These are phyloP conservation scores for Phytophthora niederhauseri DNA, from an alignment of 352 stramenopile genomes.

Conservation along the genomic window DNA sequence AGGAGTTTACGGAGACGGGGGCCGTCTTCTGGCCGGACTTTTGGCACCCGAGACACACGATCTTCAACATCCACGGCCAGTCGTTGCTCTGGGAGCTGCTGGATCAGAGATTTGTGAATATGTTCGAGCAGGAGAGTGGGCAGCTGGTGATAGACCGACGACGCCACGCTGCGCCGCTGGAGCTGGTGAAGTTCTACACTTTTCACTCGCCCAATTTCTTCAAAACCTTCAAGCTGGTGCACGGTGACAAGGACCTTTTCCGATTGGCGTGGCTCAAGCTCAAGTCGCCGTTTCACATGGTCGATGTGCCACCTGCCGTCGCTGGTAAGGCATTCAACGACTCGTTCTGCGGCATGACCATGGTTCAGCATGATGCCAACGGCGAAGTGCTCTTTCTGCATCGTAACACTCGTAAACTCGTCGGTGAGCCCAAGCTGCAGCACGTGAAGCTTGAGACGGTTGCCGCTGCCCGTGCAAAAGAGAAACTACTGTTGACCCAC, in stretches of 20 bases:
- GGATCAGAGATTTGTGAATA: constrained; percentile 50
- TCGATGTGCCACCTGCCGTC: constrained; percentile 44
- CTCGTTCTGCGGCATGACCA: constrained; percentile 59
- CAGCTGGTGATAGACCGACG: constrained; percentile 57
- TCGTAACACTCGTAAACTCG: constrained; percentile 55
- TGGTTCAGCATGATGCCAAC: constrained; percentile 51
- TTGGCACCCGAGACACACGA: constrained; percentile 62
- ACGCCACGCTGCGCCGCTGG: constrained; percentile 40
- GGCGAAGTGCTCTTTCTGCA: constrained; percentile 57
- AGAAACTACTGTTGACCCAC: constrained; percentile 18
- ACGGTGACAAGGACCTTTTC: constrained; percentile 72
- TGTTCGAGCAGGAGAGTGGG: constrained; percentile 77
- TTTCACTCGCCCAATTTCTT: constrained; percentile 46
- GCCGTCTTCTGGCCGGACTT: constrained; percentile 81
- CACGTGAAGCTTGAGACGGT: constrained; percentile 13
- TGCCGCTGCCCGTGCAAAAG: constrained; percentile 21
- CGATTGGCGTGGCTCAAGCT: constrained; percentile 63
- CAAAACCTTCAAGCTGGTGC: constrained; percentile 38
- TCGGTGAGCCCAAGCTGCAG: constrained; percentile 20
- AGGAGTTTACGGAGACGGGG: constrained; percentile 46
- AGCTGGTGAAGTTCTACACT: constrained; percentile 53
- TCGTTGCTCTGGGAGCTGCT: constrained; percentile 65
- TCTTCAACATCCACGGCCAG: constrained; percentile 64
- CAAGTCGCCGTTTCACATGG: constrained; percentile 53
- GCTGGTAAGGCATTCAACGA: constrained; percentile 46